A percentile compares a stretch with the other conserved stretches of the same genome.
Evolutionary conservation across 305 asterid species (phyloP).

Genomic region (Plantago rigida): DNA sequence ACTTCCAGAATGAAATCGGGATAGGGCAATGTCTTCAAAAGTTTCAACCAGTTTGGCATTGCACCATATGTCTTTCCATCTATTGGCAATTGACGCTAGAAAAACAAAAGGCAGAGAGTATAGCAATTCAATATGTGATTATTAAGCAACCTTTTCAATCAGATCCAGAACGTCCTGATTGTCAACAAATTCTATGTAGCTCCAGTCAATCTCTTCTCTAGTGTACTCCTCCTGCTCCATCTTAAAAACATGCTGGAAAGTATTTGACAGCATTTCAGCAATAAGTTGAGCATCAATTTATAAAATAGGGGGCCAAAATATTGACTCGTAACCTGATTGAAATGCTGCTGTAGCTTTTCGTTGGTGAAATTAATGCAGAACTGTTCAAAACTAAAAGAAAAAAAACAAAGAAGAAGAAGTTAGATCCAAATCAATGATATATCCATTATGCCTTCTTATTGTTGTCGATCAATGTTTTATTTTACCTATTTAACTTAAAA

Average conservation of each 20-base stretch:
- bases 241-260: constrained; percentile 84
- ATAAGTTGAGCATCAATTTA: constrained; percentile 13
- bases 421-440: constrained; percentile 19
- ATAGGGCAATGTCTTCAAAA: not conserved
- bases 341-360: constrained; percentile 98
- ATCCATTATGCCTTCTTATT: constrained; percentile 10
- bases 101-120: not conserved
- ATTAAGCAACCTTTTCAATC: constrained; percentile 71
- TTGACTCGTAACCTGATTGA: constrained; percentile 67
- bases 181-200: constrained; percentile 93
- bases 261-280: constrained; percentile 24
- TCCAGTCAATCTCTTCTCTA: constrained; percentile 88
- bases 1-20: constrained; percentile 1
- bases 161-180: constrained; percentile 97
- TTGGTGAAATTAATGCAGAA: constrained; percentile 90
- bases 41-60: constrained; percentile 7
- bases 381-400: constrained; percentile 61
- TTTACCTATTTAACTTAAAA: constrained; percentile 48
- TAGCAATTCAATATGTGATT: constrained; percentile 6
- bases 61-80: constrained; percentile 11
- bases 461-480: constrained; percentile 43
- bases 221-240: constrained; percentile 98
- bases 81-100: not conserved
- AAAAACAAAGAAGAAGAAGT: constrained; percentile 1
- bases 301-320: constrained; percentile 22